Percentiles rank a stretch among this genome's conserved stretches.
Evolutionary conservation across 345 rosid species (phyloP).

Genomic region (Eucalyptus erythrocorys): DNA sequence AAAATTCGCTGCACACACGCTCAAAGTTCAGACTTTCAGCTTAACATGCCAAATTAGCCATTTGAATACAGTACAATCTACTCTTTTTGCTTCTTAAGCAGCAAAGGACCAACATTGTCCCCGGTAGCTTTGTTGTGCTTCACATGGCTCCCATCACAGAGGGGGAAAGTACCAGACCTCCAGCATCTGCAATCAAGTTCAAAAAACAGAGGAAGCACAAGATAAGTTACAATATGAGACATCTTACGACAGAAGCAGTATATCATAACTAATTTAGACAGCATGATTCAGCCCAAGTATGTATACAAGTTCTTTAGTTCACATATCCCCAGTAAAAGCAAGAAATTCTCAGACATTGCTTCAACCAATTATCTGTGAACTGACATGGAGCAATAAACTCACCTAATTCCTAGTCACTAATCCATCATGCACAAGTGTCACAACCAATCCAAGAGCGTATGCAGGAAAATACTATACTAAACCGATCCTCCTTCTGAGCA

Average conservation of each 20-base stretch:
- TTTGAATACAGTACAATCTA: background rate
- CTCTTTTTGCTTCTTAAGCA: conserved; percentile 39
- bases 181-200: conserved; percentile 47
- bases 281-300: background rate
- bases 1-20: background rate
- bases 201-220: background rate
- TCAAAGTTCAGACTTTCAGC: background rate
- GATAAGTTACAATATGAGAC: background rate
- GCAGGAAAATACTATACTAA: background rate
- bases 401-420: background rate
- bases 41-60: background rate
- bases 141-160: conserved; percentile 86
- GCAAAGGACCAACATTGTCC: conserved; percentile 79
- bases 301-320: background rate
- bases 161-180: conserved; percentile 86
- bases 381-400: background rate
- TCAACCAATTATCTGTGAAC: background rate
- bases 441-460: background rate
- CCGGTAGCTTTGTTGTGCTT: conserved; percentile 97
- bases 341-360: background rate
- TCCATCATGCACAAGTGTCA: background rate
- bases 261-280: background rate
- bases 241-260: background rate
- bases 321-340: background rate
- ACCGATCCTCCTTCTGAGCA: background rate